A percentile compares a stretch with the other conserved stretches of the same genome.
These are phyloP conservation scores for Rhodotorula sp. DNA, from an alignment of 1,284 basidiomycete genomes.

Conservation along the genomic window DNA sequence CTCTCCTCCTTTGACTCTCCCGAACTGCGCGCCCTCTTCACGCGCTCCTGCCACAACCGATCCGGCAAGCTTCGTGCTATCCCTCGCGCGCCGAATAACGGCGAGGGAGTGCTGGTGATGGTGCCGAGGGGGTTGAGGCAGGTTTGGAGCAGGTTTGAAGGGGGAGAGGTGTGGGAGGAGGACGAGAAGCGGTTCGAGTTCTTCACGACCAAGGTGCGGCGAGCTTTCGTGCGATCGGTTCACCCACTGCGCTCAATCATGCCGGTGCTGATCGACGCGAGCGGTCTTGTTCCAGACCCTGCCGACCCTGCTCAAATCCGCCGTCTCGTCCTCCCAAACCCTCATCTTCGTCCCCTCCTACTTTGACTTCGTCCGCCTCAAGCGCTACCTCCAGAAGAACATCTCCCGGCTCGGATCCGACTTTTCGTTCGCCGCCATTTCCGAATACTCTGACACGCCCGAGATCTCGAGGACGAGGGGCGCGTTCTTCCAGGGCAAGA, in stretches of 20 bases:
- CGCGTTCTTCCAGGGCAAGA: conserved; percentile 86
- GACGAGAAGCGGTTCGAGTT: conserved; percentile 79
- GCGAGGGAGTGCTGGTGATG: conserved; percentile 61
- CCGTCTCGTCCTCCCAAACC: conserved; percentile 83
- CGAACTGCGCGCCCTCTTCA: conserved; percentile 78
- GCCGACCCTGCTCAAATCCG: conserved; percentile 79
- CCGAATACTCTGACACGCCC: conserved; percentile 91
- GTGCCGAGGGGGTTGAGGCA: conserved; percentile 78
- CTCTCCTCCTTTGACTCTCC: conserved; percentile 88
- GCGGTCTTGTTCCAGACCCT: conserved; percentile 59
- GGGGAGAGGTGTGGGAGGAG: conserved; percentile 70
- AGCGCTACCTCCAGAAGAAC: conserved; percentile 75
- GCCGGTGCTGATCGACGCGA: too few relatives aligned
- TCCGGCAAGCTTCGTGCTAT: conserved; percentile 65
- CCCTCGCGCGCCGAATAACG: conserved; percentile 49
- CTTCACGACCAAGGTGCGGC: conserved; percentile 74
- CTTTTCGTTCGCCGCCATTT: conserved; percentile 76
- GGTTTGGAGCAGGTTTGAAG: conserved; percentile 75
- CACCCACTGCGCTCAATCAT: too few relatives aligned
- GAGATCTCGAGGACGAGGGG: conserved; percentile 92
- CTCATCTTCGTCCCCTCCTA: conserved; percentile 89
- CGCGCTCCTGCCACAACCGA: conserved; percentile 71
- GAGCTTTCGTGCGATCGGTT: too few relatives aligned
- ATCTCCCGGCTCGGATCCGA: conserved; percentile 50
- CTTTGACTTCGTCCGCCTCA: conserved; percentile 92